Conservation (phyloP, 2,329 filamentous ascomycete genomes). For the Blastomyces parvus region DNA sequence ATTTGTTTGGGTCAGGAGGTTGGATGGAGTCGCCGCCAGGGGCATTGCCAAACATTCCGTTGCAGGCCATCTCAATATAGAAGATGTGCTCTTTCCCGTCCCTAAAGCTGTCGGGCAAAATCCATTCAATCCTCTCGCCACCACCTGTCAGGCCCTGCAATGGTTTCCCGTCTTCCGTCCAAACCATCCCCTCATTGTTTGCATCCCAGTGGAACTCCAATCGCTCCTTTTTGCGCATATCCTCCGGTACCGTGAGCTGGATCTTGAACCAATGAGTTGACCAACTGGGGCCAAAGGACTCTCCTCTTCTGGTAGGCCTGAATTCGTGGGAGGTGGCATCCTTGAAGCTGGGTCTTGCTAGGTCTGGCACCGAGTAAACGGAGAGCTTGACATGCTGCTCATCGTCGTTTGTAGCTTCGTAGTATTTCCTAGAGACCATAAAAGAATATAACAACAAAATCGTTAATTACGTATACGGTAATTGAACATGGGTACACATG, state of each 20-base stretch:
- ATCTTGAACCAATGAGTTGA: constrained; percentile 96
- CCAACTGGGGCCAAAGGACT: constrained; percentile 87
- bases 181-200: constrained; percentile 88
- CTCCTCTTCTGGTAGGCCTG: constrained; percentile 61
- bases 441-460: constrained; percentile 1
- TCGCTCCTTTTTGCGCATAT: constrained; percentile 64
- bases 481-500: neutral
- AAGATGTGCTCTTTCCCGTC: constrained; percentile 81
- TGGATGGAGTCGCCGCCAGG: constrained; percentile 76
- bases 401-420: constrained; percentile 58
- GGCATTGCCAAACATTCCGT: constrained; percentile 95
- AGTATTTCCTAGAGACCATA: constrained; percentile 51
- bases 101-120: constrained; percentile 69
- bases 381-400: constrained; percentile 70
- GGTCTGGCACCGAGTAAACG: constrained; percentile 73
- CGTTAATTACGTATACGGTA: constrained; percentile 8
- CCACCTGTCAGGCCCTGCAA: constrained; percentile 86
- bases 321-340: constrained; percentile 73
- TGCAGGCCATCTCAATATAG: constrained; percentile 98
- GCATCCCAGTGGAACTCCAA: constrained; percentile 97
- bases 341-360: constrained; percentile 72
- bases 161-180: constrained; percentile 80
- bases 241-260: constrained; percentile 62
- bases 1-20: constrained; percentile 75
- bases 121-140: constrained; percentile 83